These are phyloP conservation scores for Leccinum pachyderme DNA, from an alignment of 1,284 basidiomycete genomes.

Conservation along the genomic window DNA sequence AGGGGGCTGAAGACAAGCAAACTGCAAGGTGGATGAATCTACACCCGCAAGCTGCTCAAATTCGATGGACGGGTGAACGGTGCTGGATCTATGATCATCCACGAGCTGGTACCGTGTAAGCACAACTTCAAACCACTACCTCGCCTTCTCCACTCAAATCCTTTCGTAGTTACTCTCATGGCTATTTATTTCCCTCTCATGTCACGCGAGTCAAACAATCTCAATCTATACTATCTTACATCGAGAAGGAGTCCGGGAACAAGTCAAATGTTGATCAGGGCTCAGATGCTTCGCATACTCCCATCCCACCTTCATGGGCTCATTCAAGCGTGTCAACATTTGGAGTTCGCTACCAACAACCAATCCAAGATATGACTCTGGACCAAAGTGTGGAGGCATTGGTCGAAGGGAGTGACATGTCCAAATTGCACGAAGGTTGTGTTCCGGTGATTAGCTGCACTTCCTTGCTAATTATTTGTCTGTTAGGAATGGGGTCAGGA, in stretches of 20 bases:
- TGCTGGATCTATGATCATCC: conserved; percentile 99
- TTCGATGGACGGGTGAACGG: conserved; percentile 89
- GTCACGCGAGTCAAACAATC: conserved; percentile 63
- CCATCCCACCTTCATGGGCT: conserved; percentile 60
- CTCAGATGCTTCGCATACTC: conserved; percentile 15
- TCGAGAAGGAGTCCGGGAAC: conserved; percentile 40
- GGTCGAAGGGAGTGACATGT: conserved; percentile 88
- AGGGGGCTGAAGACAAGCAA: conserved; percentile 94
- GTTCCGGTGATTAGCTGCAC: not conserved
- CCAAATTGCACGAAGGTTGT: conserved; percentile 59
- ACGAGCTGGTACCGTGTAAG: conserved; percentile 85
- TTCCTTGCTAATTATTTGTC: not conserved
- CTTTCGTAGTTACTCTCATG: conserved; percentile 78
- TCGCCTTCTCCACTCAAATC: conserved; percentile 12
- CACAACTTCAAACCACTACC: conserved; percentile 14
- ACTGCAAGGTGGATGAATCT: conserved; percentile 92
- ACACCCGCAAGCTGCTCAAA: conserved; percentile 78
- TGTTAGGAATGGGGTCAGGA: conserved; percentile 51
- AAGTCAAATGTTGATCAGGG: conserved; percentile 10
- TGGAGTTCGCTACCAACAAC: conserved; percentile 75
- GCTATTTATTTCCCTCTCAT: conserved; percentile 95
- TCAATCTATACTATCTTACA: conserved; percentile 41
- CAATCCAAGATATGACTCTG: conserved; percentile 64
- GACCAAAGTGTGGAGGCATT: conserved; percentile 86
- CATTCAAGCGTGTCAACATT: conserved; percentile 88